Evolutionary conservation across 139 green algal species (phyloP), one percentile per base, ranked within the genome.

Genomic region (Trebouxia sp.): DNA sequence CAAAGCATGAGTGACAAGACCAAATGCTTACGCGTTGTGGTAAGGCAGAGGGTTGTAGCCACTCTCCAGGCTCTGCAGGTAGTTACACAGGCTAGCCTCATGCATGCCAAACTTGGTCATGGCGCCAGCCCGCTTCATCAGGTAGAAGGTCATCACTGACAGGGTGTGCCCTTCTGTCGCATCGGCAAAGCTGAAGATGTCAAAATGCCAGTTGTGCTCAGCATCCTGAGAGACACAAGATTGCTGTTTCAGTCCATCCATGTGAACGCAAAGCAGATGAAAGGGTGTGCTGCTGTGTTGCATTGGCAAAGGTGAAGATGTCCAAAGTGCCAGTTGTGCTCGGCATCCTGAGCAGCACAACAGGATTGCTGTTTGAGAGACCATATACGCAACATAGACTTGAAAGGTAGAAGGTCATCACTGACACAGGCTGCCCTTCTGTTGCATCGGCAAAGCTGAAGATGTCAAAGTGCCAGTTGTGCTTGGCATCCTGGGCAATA

Each of bases 121-220:
- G 55, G 55, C 55, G 6, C 55, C 55, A 15, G 22, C 55, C 1
- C 55, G 24, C 55, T 65, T 65, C 75, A 92, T 86, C 0, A 90
- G 62, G 76, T 81, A 90, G 80, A 84, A 93, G 48, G 35, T 48
- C 26, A 83, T 45, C 47, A 80, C 78, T 30, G 80, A 87, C 28
- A 90, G 66, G 24, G 84, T 84, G 66, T 87, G 79, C 10, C 84
- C 86, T 67, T 85, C 51, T 17, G 87, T 90, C 5, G 82, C 78
- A 70, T 87, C 87, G 22, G 65, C 82, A 39, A 90, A 80, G 66
- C 62, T 79, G 70, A 90, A 90, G 8, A 83, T 84, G 62, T 90
- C 82, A 45, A 90, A 90, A 32, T 87, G 75, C 87, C 87, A 91
- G 55, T 30, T 65, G 22, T 65, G 24, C 24, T 65, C 55, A 35